Conservation (phyloP, 2,329 filamentous ascomycete genomes). For the Diaporthe capsici region DNA sequence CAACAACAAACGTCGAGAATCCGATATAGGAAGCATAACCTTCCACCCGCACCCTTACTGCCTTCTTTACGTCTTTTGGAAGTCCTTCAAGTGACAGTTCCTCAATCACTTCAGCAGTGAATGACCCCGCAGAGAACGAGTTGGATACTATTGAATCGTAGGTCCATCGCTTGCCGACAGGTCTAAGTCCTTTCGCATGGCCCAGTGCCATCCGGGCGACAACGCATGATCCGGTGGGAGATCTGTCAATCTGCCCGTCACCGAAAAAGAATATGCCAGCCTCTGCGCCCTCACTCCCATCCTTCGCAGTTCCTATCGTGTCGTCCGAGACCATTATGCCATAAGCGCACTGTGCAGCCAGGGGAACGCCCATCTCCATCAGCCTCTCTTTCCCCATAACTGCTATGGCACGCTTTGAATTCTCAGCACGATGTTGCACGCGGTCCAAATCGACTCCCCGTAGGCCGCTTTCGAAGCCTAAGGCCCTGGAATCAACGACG, state of each 20-base stretch:
- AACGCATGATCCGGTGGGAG: constrained; percentile 57
- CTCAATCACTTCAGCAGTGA: neutral
- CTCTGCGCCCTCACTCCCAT: constrained; percentile 48
- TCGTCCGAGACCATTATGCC: constrained; percentile 4
- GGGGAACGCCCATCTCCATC: neutral
- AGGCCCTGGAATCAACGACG: constrained; percentile 46
- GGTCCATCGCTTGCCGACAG: constrained; percentile 6
- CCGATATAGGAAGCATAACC: neutral
- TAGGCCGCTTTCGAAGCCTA: neutral
- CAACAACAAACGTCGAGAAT: neutral
- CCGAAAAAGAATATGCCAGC: constrained; percentile 61
- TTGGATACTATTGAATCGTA: constrained; percentile 15
- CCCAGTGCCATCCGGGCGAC: constrained; percentile 32
- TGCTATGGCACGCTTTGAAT: neutral
- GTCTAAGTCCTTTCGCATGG: constrained; percentile 1
- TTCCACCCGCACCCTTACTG: constrained; percentile 6
- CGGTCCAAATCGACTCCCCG: neutral
- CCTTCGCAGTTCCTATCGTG: neutral
- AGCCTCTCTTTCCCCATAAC: neutral
- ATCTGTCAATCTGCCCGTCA: constrained; percentile 65
- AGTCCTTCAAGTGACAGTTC: neutral
- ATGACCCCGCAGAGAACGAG: constrained; percentile 6
- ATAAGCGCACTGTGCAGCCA: constrained; percentile 2
- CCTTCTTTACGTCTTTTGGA: neutral
- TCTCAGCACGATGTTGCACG: neutral